Evolutionary conservation across 345 rosid species (phyloP), one percentile per base, ranked within the genome.

Genomic region (Aurinia saxatilis): DNA sequence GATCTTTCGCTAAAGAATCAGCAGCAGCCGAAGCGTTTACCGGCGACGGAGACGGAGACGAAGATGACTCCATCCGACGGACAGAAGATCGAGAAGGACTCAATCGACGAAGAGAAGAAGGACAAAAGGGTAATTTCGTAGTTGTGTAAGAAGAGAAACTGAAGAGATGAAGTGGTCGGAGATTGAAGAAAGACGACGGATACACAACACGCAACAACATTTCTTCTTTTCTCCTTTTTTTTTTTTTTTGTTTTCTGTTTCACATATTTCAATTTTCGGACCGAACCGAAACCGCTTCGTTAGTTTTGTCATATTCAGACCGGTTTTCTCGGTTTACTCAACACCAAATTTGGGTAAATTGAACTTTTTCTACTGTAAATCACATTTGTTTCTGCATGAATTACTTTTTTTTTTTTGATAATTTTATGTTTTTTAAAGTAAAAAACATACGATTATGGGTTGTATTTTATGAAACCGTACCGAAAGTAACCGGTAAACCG

Each of bases 1-100:
- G 80, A 80, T 82, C 85, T 44, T 66, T 68, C 57, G 95, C 83
- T 29, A 93, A 69, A 37, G 89, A 74, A 40, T 91, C 98, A 47
- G 86, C 98, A 47, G 86, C 76, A 38, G 81, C 75, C 7, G 80
- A 78, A 16, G 73, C 39, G 17, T 68, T 74, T 60, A 67, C 69
- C 10, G 79, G 66, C 40, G 71, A 58, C 65, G 47, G 66, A 14
- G 76, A 61, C 13, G 75, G 70, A 38, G 84, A 19, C 42, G 71
- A 50, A 1, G 12, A 6, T 42, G 75, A 65, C 0, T 72, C 75
- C 75, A 72, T 72, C 56, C 61, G 50, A 66, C n/a, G 75, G 64
- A 50, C 50, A 50, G 75, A 57, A 38, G 52, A 72, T 51, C 59
- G 68, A 44, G 53, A 27, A 23, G 38, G 65, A 64, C 49, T 29